Evolutionary conservation across 2,329 filamentous ascomycete species (phyloP).

Genomic region (Sclerotinia spermophila): DNA sequence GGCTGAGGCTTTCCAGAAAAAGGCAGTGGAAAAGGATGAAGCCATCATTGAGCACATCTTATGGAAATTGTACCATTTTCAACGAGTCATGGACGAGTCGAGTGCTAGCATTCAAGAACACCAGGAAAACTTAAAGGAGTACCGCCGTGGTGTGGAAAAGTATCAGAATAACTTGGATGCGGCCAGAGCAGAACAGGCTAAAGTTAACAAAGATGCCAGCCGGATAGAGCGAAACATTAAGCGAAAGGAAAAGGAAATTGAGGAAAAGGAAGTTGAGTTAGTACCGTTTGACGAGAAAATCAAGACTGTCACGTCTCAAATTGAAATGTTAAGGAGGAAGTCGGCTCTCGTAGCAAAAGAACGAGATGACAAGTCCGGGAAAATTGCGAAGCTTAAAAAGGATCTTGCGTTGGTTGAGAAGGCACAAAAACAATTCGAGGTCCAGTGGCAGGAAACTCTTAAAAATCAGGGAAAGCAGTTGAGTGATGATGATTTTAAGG

Average conservation of each 20-base stretch:
- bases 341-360: constrained; percentile 72
- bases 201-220: constrained; percentile 69
- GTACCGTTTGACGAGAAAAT: constrained; percentile 94
- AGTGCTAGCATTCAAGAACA: constrained; percentile 87
- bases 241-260: constrained; percentile 78
- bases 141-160: constrained; percentile 79
- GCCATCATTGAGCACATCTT: constrained; percentile 90
- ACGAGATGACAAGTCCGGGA: constrained; percentile 64
- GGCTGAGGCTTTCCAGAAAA: constrained; percentile 87
- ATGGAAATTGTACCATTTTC: constrained; percentile 96
- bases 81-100: constrained; percentile 88
- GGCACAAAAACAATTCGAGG: constrained; percentile 82
- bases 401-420: constrained; percentile 83
- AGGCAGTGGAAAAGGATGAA: constrained; percentile 83
- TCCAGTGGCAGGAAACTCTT: constrained; percentile 78
- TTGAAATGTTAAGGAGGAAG: constrained; percentile 63
- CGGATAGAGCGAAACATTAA: constrained; percentile 85
- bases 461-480: constrained; percentile 84
- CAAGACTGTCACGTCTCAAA: constrained; percentile 67
- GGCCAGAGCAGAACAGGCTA: constrained; percentile 78
- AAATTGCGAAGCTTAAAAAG: constrained; percentile 72
- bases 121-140: constrained; percentile 91
- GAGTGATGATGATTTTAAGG: constrained; percentile 79
- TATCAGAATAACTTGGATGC: constrained; percentile 77
- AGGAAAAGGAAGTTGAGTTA: constrained; percentile 79